These are phyloP conservation scores for Mucor velutinosus DNA, from an alignment of 371 early-diverging fungal genomes.

Conservation along the genomic window DNA sequence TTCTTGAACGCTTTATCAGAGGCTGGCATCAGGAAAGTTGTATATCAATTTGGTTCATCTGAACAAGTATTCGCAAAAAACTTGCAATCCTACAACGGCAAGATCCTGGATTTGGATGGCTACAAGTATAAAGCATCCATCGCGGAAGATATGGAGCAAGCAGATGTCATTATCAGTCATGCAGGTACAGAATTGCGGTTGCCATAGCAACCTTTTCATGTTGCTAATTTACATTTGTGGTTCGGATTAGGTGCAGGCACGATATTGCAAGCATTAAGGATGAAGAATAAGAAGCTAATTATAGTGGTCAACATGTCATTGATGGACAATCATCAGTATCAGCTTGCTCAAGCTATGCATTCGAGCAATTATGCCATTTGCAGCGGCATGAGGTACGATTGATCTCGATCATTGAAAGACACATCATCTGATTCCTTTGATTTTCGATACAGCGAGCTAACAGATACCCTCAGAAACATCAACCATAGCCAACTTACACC, in stretches of 20 bases:
- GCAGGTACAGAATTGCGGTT: constrained; percentile 57
- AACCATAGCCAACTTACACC: not conserved
- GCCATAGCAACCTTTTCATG: not conserved
- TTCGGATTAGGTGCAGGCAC: constrained; percentile 68
- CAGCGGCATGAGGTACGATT: constrained; percentile 43
- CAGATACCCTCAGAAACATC: constrained; percentile 7
- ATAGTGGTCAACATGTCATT: constrained; percentile 77
- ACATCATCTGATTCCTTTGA: not conserved
- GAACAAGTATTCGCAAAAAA: constrained; percentile 26
- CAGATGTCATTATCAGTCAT: constrained; percentile 73
- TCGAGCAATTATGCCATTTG: constrained; percentile 55
- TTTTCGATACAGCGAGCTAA: constrained; percentile 17
- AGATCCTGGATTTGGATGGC: constrained; percentile 37
- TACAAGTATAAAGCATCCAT: constrained; percentile 69
- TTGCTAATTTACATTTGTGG: not conserved
- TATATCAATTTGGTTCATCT: constrained; percentile 78
- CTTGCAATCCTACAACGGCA: constrained; percentile 12
- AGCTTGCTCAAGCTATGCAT: constrained; percentile 76
- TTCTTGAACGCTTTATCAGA: constrained; percentile 50
- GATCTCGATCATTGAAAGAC: not conserved
- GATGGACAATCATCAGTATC: constrained; percentile 89
- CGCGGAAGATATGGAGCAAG: constrained; percentile 52
- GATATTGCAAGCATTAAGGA: constrained; percentile 75
- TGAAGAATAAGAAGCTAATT: constrained; percentile 63
- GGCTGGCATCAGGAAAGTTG: constrained; percentile 43